Evolutionary conservation across 208 protist genomes (phyloP), one percentile per base, ranked within the genome.

Genomic region (Leishmania aethiopica): DNA sequence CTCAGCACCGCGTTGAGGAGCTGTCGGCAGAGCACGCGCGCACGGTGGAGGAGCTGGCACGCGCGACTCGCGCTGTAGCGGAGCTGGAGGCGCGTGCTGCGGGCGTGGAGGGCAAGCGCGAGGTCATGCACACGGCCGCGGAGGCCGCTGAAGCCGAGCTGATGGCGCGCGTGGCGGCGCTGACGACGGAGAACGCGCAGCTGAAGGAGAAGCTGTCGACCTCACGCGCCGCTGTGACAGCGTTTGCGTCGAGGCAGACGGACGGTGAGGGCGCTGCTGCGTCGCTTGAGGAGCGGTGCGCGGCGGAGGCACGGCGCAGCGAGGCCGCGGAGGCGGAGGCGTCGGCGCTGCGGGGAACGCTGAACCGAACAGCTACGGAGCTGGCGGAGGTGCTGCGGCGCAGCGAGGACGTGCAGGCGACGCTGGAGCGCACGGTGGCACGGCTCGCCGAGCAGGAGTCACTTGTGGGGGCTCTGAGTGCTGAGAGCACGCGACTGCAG

Each of bases 201-300:
- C 76, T 88, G 70, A 71, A 74, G 67, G 70, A 78, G 71, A 73
- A 79, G 69, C 78, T 88, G 70, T 82, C 70, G 11, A 49, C 49
- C 17, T 71, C 75, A 47, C 67, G 72, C 51, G 71, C 53, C 28
- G 62, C 78, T 32, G 57, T 82, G 32, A 32, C 25, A 19, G 45
- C 55, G 25, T 37, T 80, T 37, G 83, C 83, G 45, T 75, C 70
- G 74, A n/a, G 64, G 55, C 40, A 60, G 37, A 70, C 74, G 19
- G 40, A 53, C n/a, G 74, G 10, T 22, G 49, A 51, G 57, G 35
- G 57, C 47, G 22, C 66, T n/a, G n/a, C 73, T 55, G 60, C 45
- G 42, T 45, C 47, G 32, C 51, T 64, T 11, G 57, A 51, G 55
- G 47, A 53, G 80, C 80, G 79, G 67, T 55, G 53, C 66, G 64